These are phyloP conservation scores for Leucosporidium yakuticum DNA, from an alignment of 768 basidiomycete genomes.

Conservation along the genomic window DNA sequence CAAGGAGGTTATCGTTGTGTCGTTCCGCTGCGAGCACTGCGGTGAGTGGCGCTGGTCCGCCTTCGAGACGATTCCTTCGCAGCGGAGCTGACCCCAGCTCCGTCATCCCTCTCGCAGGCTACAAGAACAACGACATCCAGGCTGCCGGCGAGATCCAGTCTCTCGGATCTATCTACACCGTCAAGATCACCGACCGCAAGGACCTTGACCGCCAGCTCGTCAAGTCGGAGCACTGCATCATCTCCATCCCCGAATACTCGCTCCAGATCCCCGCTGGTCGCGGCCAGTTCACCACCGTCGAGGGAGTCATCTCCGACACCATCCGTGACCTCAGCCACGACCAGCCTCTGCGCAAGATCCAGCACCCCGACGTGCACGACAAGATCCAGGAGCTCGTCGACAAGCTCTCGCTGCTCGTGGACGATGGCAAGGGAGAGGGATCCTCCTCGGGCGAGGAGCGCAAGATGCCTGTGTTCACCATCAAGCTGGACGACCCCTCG, in stretches of 20 bases:
- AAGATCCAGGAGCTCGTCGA: constrained; percentile 73
- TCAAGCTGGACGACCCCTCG: constrained; percentile 83
- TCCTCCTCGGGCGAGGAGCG: constrained; percentile 46
- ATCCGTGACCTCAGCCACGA: constrained; percentile 69
- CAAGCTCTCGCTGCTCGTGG: constrained; percentile 59
- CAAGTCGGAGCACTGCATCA: constrained; percentile 73
- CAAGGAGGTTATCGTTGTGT: constrained; percentile 89
- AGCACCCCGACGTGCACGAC: constrained; percentile 62
- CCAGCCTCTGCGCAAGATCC: constrained; percentile 66
- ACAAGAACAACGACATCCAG: constrained; percentile 85
- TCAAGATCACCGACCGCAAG: constrained; percentile 61
- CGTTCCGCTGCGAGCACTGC: constrained; percentile 92
- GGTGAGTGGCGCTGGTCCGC: constrained; percentile 48
- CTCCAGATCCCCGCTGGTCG: constrained; percentile 79
- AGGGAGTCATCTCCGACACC: constrained; percentile 80
- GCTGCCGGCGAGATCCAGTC: constrained; percentile 79
- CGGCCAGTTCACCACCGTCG: constrained; percentile 93
- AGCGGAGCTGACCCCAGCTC: background rate
- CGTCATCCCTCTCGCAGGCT: constrained; percentile 16
- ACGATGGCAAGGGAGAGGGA: constrained; percentile 52
- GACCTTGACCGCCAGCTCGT: constrained; percentile 93
- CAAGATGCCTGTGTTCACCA: constrained; percentile 66
- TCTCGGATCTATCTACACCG: constrained; percentile 76
- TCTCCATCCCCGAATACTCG: constrained; percentile 78
- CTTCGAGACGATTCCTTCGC: background rate